Evolutionary conservation across 306 rosid genomes (phyloP).

Genomic region (Pterocarpus santalinus): DNA sequence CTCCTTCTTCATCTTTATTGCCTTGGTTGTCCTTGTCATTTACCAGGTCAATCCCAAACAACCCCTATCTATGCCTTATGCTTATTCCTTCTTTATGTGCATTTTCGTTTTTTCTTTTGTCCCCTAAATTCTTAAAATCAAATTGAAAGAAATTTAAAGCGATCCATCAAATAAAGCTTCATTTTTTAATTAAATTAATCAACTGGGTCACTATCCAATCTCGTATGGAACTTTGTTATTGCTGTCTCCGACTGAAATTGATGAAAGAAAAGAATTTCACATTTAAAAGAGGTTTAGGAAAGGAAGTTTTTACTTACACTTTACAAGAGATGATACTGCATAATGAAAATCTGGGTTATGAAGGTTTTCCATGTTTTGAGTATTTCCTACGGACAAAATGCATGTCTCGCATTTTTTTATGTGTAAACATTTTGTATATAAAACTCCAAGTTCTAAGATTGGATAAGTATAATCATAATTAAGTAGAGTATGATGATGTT

Average conservation of each 20-base stretch:
- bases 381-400: conserved; percentile 21
- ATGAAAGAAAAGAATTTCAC: background rate
- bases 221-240: background rate
- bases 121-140: background rate
- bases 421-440: background rate
- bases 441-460: conserved; percentile 12
- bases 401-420: conserved; percentile 5
- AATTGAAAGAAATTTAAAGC: conserved; percentile 14
- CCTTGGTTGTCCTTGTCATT: conserved; percentile 70
- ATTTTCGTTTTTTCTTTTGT: background rate
- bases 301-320: background rate
- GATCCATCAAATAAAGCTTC: conserved; percentile 14
- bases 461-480: conserved; percentile 2
- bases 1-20: conserved; percentile 88
- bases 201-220: conserved; percentile 40
- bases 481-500: conserved; percentile 20
- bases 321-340: background rate
- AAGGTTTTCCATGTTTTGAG: background rate
- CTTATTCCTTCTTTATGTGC: background rate
- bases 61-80: conserved; percentile 1
- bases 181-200: conserved; percentile 32
- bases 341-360: background rate
- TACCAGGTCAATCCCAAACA: conserved; percentile 71
- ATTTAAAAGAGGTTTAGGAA: background rate
- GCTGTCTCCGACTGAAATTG: background rate